Evolutionary conservation across 768 basidiomycete genomes (phyloP), one percentile per base, ranked within the genome.

Genomic region (Cyathus striatus): DNA sequence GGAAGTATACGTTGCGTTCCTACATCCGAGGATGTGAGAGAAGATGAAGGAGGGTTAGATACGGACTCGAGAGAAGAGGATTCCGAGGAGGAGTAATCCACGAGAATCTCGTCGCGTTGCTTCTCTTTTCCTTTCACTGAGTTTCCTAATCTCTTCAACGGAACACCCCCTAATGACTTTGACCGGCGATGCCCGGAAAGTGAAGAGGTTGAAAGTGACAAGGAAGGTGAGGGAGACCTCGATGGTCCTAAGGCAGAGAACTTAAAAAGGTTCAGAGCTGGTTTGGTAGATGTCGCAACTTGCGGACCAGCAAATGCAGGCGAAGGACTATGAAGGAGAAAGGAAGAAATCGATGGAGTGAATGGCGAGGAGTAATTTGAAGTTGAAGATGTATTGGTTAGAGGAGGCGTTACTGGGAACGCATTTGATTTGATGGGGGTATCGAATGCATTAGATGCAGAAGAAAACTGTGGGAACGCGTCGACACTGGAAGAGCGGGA

Each of bases 101-200:
- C n/a, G 9, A 30, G n/a, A 7, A 30, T 7, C 27, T 30, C 27
- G 9, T 30, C 9, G 9, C 27, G 7, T 7, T n/a, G 12, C 17
- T 36, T 36, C 27, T 30, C 27, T 30, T 30, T 36, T 18, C 35
- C 35, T 36, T 36, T 18, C 35, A 7, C 35, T 36, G 35, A 36
- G 7, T 7, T 18, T 12, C 35, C 20, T 7, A 36, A 18, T 18
- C 35, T 36, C 10, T 18, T 9, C 10, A 36, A 18, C 7, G 35
- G 35, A 7, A 36, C 35, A 18, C 35, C 35, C 10, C 35, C 35
- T 18, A 36, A 36, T 6, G 35, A 36, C 9, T 18, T 9, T 7
- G 35, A 36, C 10, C 35, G 35, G 6, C 35, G 35, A 18, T 36
- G 35, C 10, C 17, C 7, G 7, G 7, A 6, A 9, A 7, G 7